Base-by-base conservation (phyloP, 2,329 filamentous ascomycete genomes). In the Penicillium sp. region DNA sequence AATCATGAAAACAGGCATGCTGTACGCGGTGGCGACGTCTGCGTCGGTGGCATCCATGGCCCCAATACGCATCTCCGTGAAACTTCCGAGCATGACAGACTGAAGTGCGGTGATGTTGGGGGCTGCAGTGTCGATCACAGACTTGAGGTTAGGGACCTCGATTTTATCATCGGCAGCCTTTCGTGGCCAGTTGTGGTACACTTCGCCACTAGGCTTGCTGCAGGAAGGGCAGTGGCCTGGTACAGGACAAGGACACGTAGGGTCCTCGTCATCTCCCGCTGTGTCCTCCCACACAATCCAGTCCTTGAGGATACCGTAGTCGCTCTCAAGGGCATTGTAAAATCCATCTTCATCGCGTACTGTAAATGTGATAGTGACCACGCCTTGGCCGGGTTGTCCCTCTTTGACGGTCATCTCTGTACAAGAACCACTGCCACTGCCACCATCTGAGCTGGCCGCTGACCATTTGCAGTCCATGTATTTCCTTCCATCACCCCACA, bases 391-490 rank as follows among this genome's bases (percentile, higher is more conserved):
- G 26, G 42, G 21, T 21, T 35, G 26, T 19, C 35, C 49, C 29
- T 42, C 13, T 44, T 7, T 22, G 42, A 44, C 42, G 21, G 13
- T 5, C 19, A 44, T 44, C 26, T 24, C 21, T 44, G 10, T 44
- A 44, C 21, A 44, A 21, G 42, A 22, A 5, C 5, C 21, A 44
- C 26, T 21, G 3, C 42, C 21, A 44, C 21, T 44, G 42, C 42
- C 22, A 44, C 42, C 22, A 44, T 44, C 42, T 3, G 42, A 44
- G n/a, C n/a, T n/a, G 26, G 21, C 6, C 22, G 49, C 27, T 51
- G 33, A 27, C 49, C 33, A 51, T 51, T 51, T 42, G 19, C 49
- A 51, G 49, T 51, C 35, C 21, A 51, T 51, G 14, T 42, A 51
- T n/a, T 43, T 42, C 19, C 43, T 4, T 26, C 49, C 21, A 51